Base-by-base conservation (phyloP, 495 filamentous ascomycete genomes). In the Lophiotrema nucula region DNA sequence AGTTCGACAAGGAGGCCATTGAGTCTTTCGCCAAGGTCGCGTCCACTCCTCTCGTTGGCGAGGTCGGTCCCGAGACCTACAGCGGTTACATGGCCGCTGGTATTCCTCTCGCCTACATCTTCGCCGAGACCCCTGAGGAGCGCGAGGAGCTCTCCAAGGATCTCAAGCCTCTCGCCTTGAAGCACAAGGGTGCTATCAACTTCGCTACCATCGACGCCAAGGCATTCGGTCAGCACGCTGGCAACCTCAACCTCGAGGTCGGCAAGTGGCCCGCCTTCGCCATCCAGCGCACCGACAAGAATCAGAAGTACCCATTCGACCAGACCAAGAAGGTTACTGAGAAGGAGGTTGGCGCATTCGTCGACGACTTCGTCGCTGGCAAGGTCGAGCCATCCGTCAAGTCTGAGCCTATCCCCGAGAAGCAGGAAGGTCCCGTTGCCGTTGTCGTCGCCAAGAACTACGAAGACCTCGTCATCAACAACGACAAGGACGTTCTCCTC, bases 1-100 rank as follows among this genome's bases (percentile, higher is more conserved):
- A 87, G 68, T 88, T 97, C 68, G 84, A 86, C 16, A 78, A 77
- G 61, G 86, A 89, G 60, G 79, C 81, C 39, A 88, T 99, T 66
- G 82, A 85, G 61, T 78, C 81, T 60, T 99, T 95, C 77, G 83
- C 86, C 66, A 95, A 89, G 75, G 84, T 82, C 27, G 79, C 91
- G 41, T 86, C 93, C 61, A 95, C 87, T 53, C 93, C 93, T 43
- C 78, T 97, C 65, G 86, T 99, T 68, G 93, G 93, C 54, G 95
- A 99, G 75, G 88, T 99, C 67, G 95, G 93, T 58, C 93, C 93
- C 26, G 93, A 99, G 74, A 99, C 93, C 62, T 99, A 99, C 75
- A 82, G 89, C 56, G 85, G 85, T 68, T 99, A 99, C 78, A 99
- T 99, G 87, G 84, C 88, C 47, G 83, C 93, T 63, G 92, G 89